Base-by-base conservation (phyloP, 371 early-diverging fungal genomes). In the Circinella umbellata region DNA sequence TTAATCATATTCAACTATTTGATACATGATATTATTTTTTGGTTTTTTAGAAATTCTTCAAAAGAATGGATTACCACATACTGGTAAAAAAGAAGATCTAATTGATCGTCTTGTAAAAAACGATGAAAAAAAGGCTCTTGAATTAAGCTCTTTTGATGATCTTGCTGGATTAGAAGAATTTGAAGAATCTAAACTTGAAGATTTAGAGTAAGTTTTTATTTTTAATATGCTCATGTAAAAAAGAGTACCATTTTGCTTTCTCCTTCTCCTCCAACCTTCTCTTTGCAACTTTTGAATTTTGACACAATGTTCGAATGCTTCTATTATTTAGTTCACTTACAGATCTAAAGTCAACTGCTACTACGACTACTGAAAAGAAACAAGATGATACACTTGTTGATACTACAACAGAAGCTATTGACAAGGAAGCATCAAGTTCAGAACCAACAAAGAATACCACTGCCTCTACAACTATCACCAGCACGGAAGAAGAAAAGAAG, bases 81-180 rank as follows among this genome's bases (percentile, higher is more conserved):
- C 84, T 34, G 91, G 91, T 57, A 91, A 89, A 73, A 91, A 91
- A 69, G 91, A 91, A 34, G 91, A 91, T 11, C 73, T 91, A 59
- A 85, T 91, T 66, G 84, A 84, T 60, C 86, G 91, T 49, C 76
- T 91, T 18, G 74, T 89, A 59, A 86, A 89, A 67, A 80, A 85
- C 63, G 86, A 88, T 74, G 82, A 84, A 64, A 73, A 79, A 4
- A 85, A 84, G 51, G 79, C 80, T 4, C 65, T 86, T 64, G 85
- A 86, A 63, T 69, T 81, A 1, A 83, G 80, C 36, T 74, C 79
- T 51, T 71, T 85, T 20, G 88, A 81, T 51, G 81, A 82, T 42
- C 71, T 82, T 53, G 80, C 75, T 42, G 80, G 75, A 63, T 48
- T 85, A 17, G 83, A 81, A 11, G 84, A 81, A 34, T 81, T 78